Evolutionary conservation across 805 yeast species (phyloP).

Genomic region (Kazachstania psychrophila): DNA sequence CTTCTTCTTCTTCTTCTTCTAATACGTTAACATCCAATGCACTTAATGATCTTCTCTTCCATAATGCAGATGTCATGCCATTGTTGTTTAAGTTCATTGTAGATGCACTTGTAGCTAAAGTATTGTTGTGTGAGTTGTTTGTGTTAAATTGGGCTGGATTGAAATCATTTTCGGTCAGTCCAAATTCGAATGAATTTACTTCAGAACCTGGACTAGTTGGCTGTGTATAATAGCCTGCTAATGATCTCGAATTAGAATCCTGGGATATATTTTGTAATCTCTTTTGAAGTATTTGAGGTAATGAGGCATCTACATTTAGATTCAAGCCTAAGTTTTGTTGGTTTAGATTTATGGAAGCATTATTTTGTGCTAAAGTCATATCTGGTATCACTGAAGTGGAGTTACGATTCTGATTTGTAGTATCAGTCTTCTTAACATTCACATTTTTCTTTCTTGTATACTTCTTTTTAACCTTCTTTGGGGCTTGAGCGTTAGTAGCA

Average conservation of each 20-base stretch:
- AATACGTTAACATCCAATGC: slow-evolving; percentile 21
- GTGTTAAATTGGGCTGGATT: slow-evolving; percentile 1
- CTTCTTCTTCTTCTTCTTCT: slow-evolving; percentile 25
- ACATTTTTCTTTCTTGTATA: slow-evolving; percentile 6
- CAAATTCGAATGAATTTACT: slow-evolving; percentile 4
- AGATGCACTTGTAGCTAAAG: neutral
- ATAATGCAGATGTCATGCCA: slow-evolving; percentile 2
- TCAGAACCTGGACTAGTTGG: slow-evolving; percentile 24
- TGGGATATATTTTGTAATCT: slow-evolving; percentile 21
- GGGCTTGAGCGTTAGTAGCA: neutral
- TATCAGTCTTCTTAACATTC: neutral
- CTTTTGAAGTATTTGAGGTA: slow-evolving; percentile 25
- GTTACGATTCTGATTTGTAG: neutral
- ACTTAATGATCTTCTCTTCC: slow-evolving; percentile 23
- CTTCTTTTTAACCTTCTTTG: slow-evolving; percentile 9
- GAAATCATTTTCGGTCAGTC: neutral
- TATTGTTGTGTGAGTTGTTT: neutral
- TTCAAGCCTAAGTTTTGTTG: slow-evolving; percentile 8
- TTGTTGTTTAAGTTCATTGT: slow-evolving; percentile 2
- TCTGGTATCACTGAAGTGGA: neutral
- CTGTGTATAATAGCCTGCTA: slow-evolving; percentile 26
- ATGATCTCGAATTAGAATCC: slow-evolving; percentile 20
- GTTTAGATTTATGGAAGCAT: slow-evolving; percentile 2
- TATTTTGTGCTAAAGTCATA: neutral
- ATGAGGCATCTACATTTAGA: slow-evolving; percentile 17